Evolutionary conservation across 192 early-diverging fungal species (phyloP), one percentile per base, ranked within the genome.

Genomic region (Phlyctochytrium arcticum): DNA sequence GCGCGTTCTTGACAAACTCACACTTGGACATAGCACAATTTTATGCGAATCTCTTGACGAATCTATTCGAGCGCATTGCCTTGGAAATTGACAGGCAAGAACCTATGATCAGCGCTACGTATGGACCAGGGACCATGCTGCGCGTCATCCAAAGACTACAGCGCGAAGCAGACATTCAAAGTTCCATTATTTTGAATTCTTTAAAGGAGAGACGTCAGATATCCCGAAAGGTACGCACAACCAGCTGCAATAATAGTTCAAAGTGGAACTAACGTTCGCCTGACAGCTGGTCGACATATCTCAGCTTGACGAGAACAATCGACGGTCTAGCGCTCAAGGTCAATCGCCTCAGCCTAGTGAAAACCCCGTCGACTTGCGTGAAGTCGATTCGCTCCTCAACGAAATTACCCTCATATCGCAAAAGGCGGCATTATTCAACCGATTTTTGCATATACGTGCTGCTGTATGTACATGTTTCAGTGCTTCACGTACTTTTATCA

Each of bases 31-130:
- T 65, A 27, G 77, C 84, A 15, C 86, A 80, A 27, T 78, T 88
- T 33, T 94, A 86, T 69, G 92, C 91, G 5, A 81, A 89, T 37
- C 78, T 88, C 8, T 57, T 96, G n/a, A 95, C 88, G 10, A 66
- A 81, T 23, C 69, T 99, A 44, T 99, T 95, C 73, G 96, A 99
- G 74, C 84, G 83, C 8, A 86, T 92, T 51, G 95, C 95, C 2
- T 73, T 82, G 4, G 80, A 93, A n/a, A 80, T 98, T 34, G 92
- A 96, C 72, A 85, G 88, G 59, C 91, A 96, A 62, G 87, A 93
- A 50, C 81, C 88, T 5, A 77, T 94, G 2, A 88, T 99, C 3
- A 85, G 93, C 60, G 72, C 81, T 6, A 80, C 90, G 58, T 97
- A 94, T 74, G 96, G 96, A 2, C 75, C 84, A 4, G 93, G 96